Evolutionary conservation across 495 filamentous ascomycete species (phyloP).

Genomic region (Penicillium cinerascens): DNA sequence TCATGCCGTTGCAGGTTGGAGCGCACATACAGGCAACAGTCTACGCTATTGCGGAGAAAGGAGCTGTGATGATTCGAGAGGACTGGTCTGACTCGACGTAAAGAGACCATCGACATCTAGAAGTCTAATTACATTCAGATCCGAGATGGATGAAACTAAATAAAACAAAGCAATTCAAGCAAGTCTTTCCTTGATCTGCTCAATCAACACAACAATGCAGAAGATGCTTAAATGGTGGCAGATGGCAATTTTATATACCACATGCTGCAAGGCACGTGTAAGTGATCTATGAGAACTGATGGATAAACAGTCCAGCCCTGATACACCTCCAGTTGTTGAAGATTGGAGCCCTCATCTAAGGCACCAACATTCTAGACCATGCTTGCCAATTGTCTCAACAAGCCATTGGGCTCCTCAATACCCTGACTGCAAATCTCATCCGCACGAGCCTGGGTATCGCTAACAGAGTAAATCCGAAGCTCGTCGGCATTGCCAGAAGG

Average conservation of each 20-base stretch:
- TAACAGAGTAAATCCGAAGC: conserved; percentile 27
- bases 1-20: conserved; percentile 50
- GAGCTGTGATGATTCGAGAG: conserved; percentile 42
- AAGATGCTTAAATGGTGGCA: too few relatives aligned
- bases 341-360: too few relatives aligned
- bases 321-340: too few relatives aligned
- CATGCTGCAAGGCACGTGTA: too few relatives aligned
- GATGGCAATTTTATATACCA: too few relatives aligned
- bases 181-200: not conserved
- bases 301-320: too few relatives aligned
- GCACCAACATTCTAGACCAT: too few relatives aligned
- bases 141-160: too few relatives aligned
- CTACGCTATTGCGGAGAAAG: conserved; percentile 54
- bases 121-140: not conserved
- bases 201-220: not conserved
- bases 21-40: conserved; percentile 53
- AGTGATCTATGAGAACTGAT: too few relatives aligned
- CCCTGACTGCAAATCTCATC: conserved; percentile 20
- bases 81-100: conserved; percentile 34
- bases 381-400: conserved; percentile 18
- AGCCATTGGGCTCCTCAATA: conserved; percentile 19
- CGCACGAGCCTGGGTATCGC: conserved; percentile 21
- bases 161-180: not conserved
- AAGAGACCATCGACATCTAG: not conserved
- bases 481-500: conserved; percentile 30